A percentile compares a stretch with the other conserved stretches of the same genome.
Evolutionary conservation across 2,329 filamentous ascomycete species (phyloP).

Genomic region (Sarocladium strictum): DNA sequence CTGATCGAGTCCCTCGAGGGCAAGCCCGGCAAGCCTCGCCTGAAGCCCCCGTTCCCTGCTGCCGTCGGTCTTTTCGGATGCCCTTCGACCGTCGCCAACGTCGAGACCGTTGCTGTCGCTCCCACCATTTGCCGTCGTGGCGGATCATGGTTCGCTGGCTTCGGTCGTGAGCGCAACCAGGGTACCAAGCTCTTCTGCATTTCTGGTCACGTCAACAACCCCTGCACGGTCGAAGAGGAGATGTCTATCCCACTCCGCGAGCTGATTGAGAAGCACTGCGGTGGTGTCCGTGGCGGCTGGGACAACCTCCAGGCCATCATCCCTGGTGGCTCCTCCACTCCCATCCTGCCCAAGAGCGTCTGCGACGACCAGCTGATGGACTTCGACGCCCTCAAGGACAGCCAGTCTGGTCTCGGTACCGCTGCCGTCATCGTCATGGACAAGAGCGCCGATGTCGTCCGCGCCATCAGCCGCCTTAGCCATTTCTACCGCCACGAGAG

Average conservation of each 20-base stretch:
- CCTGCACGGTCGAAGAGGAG: constrained; percentile 95
- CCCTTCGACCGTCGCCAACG: constrained; percentile 95
- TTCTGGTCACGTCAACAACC: constrained; percentile 98
- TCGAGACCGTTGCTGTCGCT: constrained; percentile 92
- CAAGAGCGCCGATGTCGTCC: constrained; percentile 92
- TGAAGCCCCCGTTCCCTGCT: constrained; percentile 98
- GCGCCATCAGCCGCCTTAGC: constrained; percentile 84
- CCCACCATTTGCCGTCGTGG: constrained; percentile 94
- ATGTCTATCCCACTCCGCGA: constrained; percentile 97
- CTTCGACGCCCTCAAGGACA: constrained; percentile 97
- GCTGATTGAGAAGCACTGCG: constrained; percentile 97
- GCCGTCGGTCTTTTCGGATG: constrained; percentile 97
- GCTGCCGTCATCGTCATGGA: constrained; percentile 99
- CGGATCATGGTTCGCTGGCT: constrained; percentile 84
- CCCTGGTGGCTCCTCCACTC: constrained; percentile 92
- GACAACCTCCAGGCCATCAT: constrained; percentile 95
- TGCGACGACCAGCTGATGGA: constrained; percentile 98
- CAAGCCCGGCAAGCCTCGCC: constrained; percentile 95
- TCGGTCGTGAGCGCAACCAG: constrained; percentile 92
- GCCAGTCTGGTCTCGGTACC: constrained; percentile 92
- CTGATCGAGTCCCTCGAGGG: constrained; percentile 97
- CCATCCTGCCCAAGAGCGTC: constrained; percentile 81
- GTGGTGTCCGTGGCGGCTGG: constrained; percentile 93
- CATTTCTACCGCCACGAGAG: constrained; percentile 99
- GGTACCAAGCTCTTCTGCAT: constrained; percentile 99